Conservation (phyloP, 257 asterid species). For the Haberlea rhodopensis region DNA sequence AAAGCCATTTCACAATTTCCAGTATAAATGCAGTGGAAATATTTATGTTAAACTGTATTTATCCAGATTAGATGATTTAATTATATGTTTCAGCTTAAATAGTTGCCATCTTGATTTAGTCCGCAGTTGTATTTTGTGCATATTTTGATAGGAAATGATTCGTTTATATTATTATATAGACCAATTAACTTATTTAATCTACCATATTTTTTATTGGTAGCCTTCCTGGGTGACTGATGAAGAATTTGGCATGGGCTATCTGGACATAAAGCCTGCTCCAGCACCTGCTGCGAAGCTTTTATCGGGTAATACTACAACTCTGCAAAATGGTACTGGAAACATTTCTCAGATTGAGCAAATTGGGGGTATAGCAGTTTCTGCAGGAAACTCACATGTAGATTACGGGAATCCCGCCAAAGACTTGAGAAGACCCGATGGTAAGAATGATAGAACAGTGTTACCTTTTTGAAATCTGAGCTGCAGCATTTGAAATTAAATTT, state of each 20-base stretch:
- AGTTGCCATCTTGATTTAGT: slow-evolving; percentile 16
- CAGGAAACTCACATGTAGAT: slow-evolving; percentile 53
- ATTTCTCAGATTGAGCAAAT: slow-evolving; percentile 58
- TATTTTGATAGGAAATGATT: slow-evolving; percentile 1
- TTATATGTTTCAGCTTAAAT: slow-evolving; percentile 19
- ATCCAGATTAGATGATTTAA: slow-evolving; percentile 21
- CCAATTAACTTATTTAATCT: slow-evolving; percentile 14
- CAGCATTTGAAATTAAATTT: slow-evolving; percentile 44
- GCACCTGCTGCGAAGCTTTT: slow-evolving; percentile 60
- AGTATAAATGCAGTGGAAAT: slow-evolving; percentile 5
- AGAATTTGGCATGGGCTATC: slow-evolving; percentile 98
- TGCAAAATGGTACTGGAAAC: slow-evolving; percentile 59
- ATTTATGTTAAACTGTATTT: slow-evolving; percentile 8
- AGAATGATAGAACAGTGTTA: slow-evolving; percentile 42
- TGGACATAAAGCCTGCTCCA: slow-evolving; percentile 76
- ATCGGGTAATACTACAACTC: slow-evolving; percentile 45
- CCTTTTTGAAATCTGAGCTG: slow-evolving; percentile 46
- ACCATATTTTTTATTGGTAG: slow-evolving; percentile 42
- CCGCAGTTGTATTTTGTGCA: slow-evolving; percentile 6
- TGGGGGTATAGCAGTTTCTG: slow-evolving; percentile 48
- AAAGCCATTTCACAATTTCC: slow-evolving; percentile 1
- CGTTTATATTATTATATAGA: slow-evolving; percentile 12
- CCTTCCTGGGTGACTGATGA: slow-evolving; percentile 98
- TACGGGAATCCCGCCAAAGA: slow-evolving; percentile 56
- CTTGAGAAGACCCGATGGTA: slow-evolving; percentile 63